These are phyloP conservation scores for Fusarium kyushuense DNA, from an alignment of 2,329 filamentous ascomycete species.

Conservation along the genomic window DNA sequence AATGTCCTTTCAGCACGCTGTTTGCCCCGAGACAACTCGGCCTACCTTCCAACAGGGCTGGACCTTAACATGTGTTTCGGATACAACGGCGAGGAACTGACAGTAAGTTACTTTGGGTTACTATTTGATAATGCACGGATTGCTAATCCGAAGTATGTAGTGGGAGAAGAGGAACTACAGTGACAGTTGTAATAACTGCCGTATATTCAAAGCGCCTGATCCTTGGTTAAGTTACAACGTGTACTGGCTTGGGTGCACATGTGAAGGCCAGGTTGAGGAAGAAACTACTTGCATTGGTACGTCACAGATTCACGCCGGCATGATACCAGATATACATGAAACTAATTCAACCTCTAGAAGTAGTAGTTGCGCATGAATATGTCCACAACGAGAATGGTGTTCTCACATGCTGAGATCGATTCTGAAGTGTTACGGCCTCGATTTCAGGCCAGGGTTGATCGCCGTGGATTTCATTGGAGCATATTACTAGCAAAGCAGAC, in stretches of 20 bases:
- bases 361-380: conserved; percentile 6
- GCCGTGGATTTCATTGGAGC: no score
- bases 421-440: accelerated
- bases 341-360: background rate
- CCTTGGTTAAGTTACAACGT: background rate
- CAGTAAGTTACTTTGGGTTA: accelerated
- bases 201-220: conserved; percentile 10
- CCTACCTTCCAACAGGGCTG: background rate
- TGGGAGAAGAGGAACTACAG: background rate
- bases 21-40: conserved; percentile 10
- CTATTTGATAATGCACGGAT: accelerated
- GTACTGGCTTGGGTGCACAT: conserved; percentile 12
- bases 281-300: conserved; percentile 1
- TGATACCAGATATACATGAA: accelerated
- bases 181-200: background rate
- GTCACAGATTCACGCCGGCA: background rate
- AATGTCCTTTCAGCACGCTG: background rate
- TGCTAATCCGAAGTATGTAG: background rate
- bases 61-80: conserved; percentile 21
- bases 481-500: background rate
- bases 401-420: background rate
- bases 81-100: conserved; percentile 3
- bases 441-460: background rate
- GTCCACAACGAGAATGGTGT: conserved; percentile 12
- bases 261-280: background rate